Percentiles rank a stretch among this genome's conserved stretches.
Conservation (phyloP, 2,329 filamentous ascomycete genomes). For the Colletotrichum agaves region DNA sequence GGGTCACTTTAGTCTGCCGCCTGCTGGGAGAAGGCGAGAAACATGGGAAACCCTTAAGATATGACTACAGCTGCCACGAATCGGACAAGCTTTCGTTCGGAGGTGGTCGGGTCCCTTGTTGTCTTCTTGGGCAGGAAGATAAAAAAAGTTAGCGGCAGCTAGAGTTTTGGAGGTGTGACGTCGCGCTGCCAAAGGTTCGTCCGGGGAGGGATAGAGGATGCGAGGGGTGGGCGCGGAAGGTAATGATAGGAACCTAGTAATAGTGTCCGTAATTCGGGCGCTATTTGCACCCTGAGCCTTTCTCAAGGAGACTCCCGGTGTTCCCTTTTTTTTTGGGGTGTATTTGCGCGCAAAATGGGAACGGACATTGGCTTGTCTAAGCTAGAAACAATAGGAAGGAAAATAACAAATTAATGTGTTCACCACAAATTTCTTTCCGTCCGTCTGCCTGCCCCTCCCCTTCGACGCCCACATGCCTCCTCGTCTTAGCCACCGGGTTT, state of each 20-base stretch:
- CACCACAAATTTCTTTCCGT: constrained; percentile 3
- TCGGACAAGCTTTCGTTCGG: constrained; percentile 19
- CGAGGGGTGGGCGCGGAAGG: constrained; percentile 28
- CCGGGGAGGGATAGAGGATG: constrained; percentile 14
- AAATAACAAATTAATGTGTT: constrained; percentile 19
- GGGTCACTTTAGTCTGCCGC: neutral
- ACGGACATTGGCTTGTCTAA: constrained; percentile 3
- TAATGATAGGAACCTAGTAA: constrained; percentile 3
- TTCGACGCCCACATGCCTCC: constrained; percentile 15
- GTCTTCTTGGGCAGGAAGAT: neutral
- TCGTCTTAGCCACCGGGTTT: constrained; percentile 24
- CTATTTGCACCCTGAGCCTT: neutral
- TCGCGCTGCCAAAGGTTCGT: constrained; percentile 12
- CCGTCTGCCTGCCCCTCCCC: neutral
- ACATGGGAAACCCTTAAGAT: neutral
- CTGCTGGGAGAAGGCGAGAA: neutral
- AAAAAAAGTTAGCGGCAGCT: constrained; percentile 15
- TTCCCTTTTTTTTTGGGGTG: neutral
- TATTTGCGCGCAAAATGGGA: constrained; percentile 1
- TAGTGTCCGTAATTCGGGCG: constrained; percentile 3
- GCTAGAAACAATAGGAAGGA: neutral
- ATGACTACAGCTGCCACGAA: neutral
- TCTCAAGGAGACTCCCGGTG: neutral
- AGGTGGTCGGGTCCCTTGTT: neutral
- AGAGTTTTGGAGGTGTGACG: constrained; percentile 34